A percentile compares a stretch with the other conserved stretches of the same genome.
Conservation (phyloP, 2,329 filamentous ascomycete genomes). For the Stagonosporopsis vannaccii region DNA sequence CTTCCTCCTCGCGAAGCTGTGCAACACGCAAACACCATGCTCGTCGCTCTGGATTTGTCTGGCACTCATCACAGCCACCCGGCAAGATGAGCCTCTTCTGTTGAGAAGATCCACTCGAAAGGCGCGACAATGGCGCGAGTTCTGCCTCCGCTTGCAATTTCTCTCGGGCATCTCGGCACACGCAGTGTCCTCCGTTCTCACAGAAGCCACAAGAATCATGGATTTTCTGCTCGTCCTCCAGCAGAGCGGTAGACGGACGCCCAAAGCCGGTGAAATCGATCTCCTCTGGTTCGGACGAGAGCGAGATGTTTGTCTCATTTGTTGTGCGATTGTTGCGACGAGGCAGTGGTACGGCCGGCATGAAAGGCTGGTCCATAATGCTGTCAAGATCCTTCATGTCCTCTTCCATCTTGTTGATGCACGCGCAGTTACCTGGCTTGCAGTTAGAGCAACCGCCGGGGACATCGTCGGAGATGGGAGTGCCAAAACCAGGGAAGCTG, state of each 20-base stretch:
- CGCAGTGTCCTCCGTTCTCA: slow-evolving; percentile 40
- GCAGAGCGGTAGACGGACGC: slow-evolving; percentile 31
- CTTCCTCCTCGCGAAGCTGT: slow-evolving; percentile 31
- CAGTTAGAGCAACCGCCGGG: slow-evolving; percentile 37
- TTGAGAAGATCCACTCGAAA: slow-evolving; percentile 16
- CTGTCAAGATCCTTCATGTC: slow-evolving; percentile 20
- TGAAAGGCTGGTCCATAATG: slow-evolving; percentile 27
- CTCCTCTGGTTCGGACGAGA: slow-evolving; percentile 31
- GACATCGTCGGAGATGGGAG: slow-evolving; percentile 24
- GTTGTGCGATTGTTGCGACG: slow-evolving; percentile 12
- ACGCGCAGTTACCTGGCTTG: slow-evolving; percentile 42
- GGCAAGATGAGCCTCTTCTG: slow-evolving; percentile 22
- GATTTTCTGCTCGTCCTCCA: slow-evolving; percentile 23
- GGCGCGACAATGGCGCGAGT: slow-evolving; percentile 14
- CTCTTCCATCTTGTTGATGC: slow-evolving; percentile 40
- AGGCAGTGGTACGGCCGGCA: slow-evolving; percentile 31
- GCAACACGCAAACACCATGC: slow-evolving; percentile 48
- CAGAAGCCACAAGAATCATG: slow-evolving; percentile 45
- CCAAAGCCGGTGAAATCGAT: slow-evolving; percentile 45
- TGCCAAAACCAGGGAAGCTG: slow-evolving; percentile 24
- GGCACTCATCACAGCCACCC: slow-evolving; percentile 47
- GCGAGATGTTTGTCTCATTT: slow-evolving; percentile 10
- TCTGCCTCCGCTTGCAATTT: slow-evolving; percentile 22
- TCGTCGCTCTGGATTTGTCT: slow-evolving; percentile 43
- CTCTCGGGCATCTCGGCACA: slow-evolving; percentile 35